Evolutionary conservation across 2,329 filamentous ascomycete genomes (phyloP).

Genomic region (Ophiocordyceps polyrhachis-furcata): DNA sequence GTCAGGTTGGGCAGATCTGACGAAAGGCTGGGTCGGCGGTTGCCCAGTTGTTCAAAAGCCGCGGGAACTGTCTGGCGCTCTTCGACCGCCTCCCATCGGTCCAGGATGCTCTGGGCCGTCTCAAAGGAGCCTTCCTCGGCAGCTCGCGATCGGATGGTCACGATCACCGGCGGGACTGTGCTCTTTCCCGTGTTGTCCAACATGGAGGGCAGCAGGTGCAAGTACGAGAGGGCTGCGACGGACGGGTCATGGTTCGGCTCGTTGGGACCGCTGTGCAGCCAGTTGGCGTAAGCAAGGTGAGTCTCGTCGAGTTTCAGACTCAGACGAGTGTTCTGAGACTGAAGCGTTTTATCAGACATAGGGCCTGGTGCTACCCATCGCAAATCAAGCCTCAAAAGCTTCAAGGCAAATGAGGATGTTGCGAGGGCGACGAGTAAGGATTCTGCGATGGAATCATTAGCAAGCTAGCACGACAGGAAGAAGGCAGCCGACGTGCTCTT

Average conservation of each 20-base stretch:
- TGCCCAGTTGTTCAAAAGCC: constrained; percentile 58
- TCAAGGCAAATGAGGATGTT: constrained; percentile 52
- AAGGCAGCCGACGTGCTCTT: constrained; percentile 26
- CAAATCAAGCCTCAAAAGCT: constrained; percentile 54
- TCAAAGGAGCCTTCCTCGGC: constrained; percentile 36
- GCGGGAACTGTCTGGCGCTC: constrained; percentile 48
- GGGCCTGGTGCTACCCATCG: constrained; percentile 44
- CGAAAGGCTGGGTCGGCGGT: constrained; percentile 35
- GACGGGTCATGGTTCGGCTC: constrained; percentile 27
- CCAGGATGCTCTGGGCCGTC: constrained; percentile 53
- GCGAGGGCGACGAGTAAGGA: constrained; percentile 47
- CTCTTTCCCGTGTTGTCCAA: constrained; percentile 40
- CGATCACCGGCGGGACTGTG: constrained; percentile 38
- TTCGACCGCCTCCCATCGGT: constrained; percentile 66
- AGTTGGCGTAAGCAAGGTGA: constrained; percentile 37
- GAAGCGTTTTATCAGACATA: constrained; percentile 34
- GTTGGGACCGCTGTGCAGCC: constrained; percentile 29
- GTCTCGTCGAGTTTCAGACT: constrained; percentile 35
- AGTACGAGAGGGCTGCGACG: constrained; percentile 48
- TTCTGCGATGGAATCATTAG: constrained; percentile 9
- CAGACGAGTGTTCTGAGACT: constrained; percentile 24
- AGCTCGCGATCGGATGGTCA: constrained; percentile 53
- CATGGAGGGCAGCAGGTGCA: constrained; percentile 53
- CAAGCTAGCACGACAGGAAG: neutral
- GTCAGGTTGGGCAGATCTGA: constrained; percentile 14